Evolutionary conservation across 148 eudicot species (phyloP), one percentile per base, ranked within the genome.

Genomic region (Hydrangea macrophylla): DNA sequence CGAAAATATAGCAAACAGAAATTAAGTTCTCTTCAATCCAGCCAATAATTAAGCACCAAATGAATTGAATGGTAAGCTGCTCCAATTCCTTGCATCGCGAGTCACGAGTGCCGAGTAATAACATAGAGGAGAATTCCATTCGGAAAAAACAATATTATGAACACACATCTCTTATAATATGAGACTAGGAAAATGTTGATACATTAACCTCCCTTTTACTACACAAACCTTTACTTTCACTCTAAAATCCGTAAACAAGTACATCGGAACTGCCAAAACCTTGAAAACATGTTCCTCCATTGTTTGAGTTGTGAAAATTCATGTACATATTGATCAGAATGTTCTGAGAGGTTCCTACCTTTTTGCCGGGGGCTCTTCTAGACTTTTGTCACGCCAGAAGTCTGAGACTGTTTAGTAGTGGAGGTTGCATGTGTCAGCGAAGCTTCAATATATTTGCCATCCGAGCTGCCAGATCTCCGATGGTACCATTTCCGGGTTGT

Each of bases 401-500:
- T 6, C 33, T 57, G n/a, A 24, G 48, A 31, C 37, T 18, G 65
- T 7, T 33, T 64, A 25, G 32, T 50, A 36, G 22, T 57, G 42
- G 73, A 40, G 36, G 22, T 55, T 64, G 62, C 20, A 69, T 63
- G 66, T 12, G 50, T 48, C 39, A 27, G 25, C 56, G 74, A 69
- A 13, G 82, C 76, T 71, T 80, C 84, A 36, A 82, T n/a, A n/a
- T n/a, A n/a, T 31, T 64, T 81, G 66, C 59, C 55, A 30, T 85
- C 87, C 0, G 90, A 67, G 72, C 85, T 81, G 1, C 81, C 86
- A 15, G 64, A 64, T 58, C 77, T 78, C 60, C 74, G 75, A 30
- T 73, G 85, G 66, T 73, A 83, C 95, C 96, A 90, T 66, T 67
- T 88, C 30, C 55, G 67, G 20, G 63, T 73, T 40, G 65, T 51